Conservation (phyloP, 75 land plant species). For the Cryptomeria japonica region DNA sequence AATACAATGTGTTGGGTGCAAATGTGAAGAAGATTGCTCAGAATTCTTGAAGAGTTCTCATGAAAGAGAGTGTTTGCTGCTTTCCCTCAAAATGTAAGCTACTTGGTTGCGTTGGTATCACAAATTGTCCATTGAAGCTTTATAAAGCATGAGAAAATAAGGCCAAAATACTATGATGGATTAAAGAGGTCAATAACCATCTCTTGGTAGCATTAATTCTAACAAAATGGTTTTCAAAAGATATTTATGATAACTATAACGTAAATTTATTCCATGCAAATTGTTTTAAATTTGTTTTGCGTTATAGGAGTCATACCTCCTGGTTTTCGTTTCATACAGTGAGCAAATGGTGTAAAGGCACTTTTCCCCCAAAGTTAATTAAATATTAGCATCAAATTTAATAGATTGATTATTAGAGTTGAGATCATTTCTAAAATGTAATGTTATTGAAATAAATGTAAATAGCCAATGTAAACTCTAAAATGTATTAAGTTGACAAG, state of each 20-base stretch:
- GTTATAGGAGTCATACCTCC: not conserved
- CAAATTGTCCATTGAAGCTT: not conserved
- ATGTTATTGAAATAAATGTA: too few relatives aligned
- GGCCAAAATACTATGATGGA: not conserved
- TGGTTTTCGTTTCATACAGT: not conserved
- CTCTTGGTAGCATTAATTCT: not conserved
- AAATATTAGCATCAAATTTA: too few relatives aligned
- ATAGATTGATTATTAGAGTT: too few relatives aligned
- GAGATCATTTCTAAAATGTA: too few relatives aligned
- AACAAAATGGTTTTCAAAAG: not conserved
- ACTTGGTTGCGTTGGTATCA: not conserved
- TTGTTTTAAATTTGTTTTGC: not conserved
- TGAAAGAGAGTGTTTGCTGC: not conserved
- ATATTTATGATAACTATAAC: not conserved
- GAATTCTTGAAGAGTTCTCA: not conserved
- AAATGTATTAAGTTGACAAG: too few relatives aligned
- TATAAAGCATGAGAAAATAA: not conserved
- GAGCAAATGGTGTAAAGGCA: not conserved
- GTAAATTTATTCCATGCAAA: not conserved
- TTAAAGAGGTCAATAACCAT: not conserved
- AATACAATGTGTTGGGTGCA: not conserved
- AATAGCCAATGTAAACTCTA: too few relatives aligned
- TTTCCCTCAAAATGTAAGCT: not conserved
- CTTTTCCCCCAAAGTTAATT: too few relatives aligned
- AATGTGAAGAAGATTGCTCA: not conserved